phyloP scores from a whole-genome alignment of 176 grass and related monocot species.

The Musa acuminata region DNA sequence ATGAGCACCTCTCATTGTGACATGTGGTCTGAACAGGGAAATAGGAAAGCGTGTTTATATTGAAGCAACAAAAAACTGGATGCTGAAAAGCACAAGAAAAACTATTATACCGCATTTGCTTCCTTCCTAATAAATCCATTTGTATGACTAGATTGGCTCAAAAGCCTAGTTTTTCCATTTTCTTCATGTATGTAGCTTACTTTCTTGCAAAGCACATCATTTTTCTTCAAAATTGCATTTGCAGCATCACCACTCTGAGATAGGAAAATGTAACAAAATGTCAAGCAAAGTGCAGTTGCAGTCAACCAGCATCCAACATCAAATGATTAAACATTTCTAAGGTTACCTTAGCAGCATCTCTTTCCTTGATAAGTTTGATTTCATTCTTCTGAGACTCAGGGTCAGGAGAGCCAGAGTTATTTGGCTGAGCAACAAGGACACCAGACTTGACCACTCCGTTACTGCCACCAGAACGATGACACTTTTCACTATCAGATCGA shows the following conservation, averaged over 20 bases:
- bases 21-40: neutral
- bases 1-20: neutral
- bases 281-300: neutral
- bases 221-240: neutral
- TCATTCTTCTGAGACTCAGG: neutral
- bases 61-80: neutral
- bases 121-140: neutral
- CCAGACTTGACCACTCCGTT: neutral
- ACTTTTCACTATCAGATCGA: neutral
- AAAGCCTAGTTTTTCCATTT: neutral
- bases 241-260: slow-evolving; percentile 4
- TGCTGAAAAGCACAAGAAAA: neutral
- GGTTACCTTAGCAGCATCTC: neutral
- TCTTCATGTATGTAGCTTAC: neutral
- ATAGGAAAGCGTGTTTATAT: neutral
- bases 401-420: neutral
- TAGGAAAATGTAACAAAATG: neutral
- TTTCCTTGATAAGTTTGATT: neutral
- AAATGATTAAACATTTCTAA: neutral
- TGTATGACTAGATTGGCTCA: neutral
- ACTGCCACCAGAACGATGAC: neutral
- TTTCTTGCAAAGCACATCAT: slow-evolving; percentile 9
- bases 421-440: neutral
- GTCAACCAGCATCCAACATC: neutral
- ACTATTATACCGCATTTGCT: neutral